A percentile compares a stretch with the other conserved stretches of the same genome.
Evolutionary conservation across 2,329 filamentous ascomycete species (phyloP).

Genomic region (Xylaria sp.): DNA sequence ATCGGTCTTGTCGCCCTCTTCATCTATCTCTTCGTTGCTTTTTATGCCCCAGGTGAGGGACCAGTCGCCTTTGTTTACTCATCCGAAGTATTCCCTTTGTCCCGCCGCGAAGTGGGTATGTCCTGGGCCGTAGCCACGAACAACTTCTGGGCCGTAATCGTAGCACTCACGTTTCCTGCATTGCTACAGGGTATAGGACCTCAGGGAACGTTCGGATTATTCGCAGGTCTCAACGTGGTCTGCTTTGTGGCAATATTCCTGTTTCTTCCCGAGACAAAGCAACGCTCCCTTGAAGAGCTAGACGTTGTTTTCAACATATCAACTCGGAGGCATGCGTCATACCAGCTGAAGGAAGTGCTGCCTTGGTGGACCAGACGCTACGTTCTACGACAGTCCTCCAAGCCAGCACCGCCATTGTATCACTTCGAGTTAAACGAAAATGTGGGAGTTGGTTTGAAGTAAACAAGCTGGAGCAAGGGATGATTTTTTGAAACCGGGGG

Average conservation of each 20-base stretch:
- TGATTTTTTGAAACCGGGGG: too few relatives aligned
- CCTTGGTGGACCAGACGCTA: not conserved
- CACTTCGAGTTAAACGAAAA: not conserved
- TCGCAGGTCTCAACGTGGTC: not conserved
- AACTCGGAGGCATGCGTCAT: not conserved
- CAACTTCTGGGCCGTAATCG: constrained; percentile 1
- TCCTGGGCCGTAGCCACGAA: not conserved
- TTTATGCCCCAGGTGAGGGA: not conserved
- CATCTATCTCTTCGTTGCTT: not conserved
- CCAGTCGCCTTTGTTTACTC: not conserved
- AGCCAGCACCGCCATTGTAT: not conserved
- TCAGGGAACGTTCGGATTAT: not conserved
- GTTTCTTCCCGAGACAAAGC: not conserved
- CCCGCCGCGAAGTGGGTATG: not conserved
- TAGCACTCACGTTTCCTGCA: not conserved
- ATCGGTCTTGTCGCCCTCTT: not conserved
- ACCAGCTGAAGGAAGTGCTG: not conserved
- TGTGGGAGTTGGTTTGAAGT: not conserved
- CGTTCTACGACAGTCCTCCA: not conserved
- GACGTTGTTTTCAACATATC: not conserved
- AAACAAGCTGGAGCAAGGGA: not conserved
- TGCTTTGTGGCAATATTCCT: not conserved
- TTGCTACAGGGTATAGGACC: not conserved
- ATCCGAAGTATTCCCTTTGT: not conserved
- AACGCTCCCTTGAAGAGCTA: not conserved